A percentile compares a stretch with the other conserved stretches of the same genome.
Conservation (phyloP, 2,329 filamentous ascomycete species). For the Calonectria hongkongensis region DNA sequence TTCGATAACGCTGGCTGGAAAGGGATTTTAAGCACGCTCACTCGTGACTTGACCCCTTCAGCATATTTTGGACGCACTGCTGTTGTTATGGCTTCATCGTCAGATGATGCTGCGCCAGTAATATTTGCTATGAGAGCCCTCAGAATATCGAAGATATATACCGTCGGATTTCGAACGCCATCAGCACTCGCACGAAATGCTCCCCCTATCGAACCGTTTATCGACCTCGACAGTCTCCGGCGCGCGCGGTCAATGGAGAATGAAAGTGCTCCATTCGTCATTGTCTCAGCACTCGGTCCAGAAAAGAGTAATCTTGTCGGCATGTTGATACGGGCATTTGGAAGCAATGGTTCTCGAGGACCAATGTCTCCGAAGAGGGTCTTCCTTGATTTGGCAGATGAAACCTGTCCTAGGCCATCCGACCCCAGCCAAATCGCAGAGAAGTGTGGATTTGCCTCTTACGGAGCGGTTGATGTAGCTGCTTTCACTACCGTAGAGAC, state of each 20-base stretch:
- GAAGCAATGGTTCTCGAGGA: constrained; percentile 61
- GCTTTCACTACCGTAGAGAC: constrained; percentile 92
- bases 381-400: constrained; percentile 85
- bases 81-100: constrained; percentile 82
- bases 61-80: constrained; percentile 86
- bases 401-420: constrained; percentile 70
- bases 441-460: constrained; percentile 85
- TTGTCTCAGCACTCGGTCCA: constrained; percentile 85
- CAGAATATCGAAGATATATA: constrained; percentile 86
- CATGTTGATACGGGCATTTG: constrained; percentile 84
- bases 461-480: constrained; percentile 86
- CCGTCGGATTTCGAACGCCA: constrained; percentile 84
- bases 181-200: constrained; percentile 75
- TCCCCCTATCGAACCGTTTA: constrained; percentile 85
- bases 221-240: constrained; percentile 80
- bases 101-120: constrained; percentile 85
- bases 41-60: constrained; percentile 86
- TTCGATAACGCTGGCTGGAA: constrained; percentile 92
- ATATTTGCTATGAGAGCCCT: constrained; percentile 87
- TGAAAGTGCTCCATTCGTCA: constrained; percentile 82
- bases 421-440: constrained; percentile 83
- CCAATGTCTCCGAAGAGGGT: constrained; percentile 75
- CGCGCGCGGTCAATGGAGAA: constrained; percentile 69
- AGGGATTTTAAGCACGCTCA: constrained; percentile 87
- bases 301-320: constrained; percentile 88